phyloP scores from a whole-genome alignment of 371 early-diverging fungal species.

The Mortierella sp. region DNA sequence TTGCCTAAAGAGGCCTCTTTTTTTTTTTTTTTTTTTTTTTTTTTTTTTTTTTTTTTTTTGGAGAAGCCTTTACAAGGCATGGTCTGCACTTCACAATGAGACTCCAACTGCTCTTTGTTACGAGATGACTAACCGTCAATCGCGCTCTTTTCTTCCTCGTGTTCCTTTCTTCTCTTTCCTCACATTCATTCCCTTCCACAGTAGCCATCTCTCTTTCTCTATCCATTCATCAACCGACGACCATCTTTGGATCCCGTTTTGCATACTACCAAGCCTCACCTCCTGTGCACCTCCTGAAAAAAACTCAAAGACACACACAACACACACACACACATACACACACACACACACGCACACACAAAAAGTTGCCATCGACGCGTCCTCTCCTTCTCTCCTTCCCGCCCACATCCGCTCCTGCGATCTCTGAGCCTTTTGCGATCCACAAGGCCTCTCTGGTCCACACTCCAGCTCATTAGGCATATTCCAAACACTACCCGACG shows the following conservation, averaged over 20 bases:
- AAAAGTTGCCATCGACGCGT: background rate
- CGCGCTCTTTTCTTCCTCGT: background rate
- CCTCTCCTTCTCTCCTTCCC: background rate
- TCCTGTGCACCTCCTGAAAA: background rate
- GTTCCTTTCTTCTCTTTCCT: background rate
- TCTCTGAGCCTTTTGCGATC: too few relatives aligned
- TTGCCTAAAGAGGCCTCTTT: background rate
- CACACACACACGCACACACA: background rate
- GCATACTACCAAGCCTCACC: background rate
- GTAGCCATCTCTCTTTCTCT: background rate
- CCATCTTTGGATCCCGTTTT: background rate
- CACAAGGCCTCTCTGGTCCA: too few relatives aligned
- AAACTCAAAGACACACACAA: background rate
- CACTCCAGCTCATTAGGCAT: too few relatives aligned
- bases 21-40: background rate
- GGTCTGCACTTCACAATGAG: too few relatives aligned
- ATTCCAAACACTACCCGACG: too few relatives aligned
- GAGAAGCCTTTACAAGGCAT: too few relatives aligned
- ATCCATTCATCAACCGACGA: background rate
- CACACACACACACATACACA: too few relatives aligned
- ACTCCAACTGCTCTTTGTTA: background rate
- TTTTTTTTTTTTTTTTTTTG: too few relatives aligned
- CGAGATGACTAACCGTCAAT: slow-evolving; percentile 1
- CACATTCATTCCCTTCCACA: slow-evolving; percentile 1
- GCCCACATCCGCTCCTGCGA: background rate